Evolutionary conservation across 768 basidiomycete genomes (phyloP).

Genomic region (Megacollybia marginata): DNA sequence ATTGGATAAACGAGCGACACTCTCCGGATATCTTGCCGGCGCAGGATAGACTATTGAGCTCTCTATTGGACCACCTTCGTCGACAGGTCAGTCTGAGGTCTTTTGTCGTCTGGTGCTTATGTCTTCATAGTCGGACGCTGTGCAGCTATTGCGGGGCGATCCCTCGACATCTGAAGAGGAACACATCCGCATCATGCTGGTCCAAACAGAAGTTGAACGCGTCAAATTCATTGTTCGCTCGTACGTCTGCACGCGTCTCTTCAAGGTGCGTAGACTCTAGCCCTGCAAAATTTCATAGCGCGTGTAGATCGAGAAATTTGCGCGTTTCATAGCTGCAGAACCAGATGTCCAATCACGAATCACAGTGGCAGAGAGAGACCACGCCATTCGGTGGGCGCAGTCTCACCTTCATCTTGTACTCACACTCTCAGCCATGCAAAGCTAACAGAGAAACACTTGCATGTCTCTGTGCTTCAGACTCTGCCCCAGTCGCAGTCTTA

Average conservation of each 20-base stretch:
- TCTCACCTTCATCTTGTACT: not conserved
- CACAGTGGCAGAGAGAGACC: slow-evolving; percentile 74
- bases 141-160: slow-evolving; percentile 70
- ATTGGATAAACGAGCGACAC: slow-evolving; percentile 84
- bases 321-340: slow-evolving; percentile 67
- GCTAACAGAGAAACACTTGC: slow-evolving; percentile 72
- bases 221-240: slow-evolving; percentile 89
- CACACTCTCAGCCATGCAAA: slow-evolving; percentile 53
- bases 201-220: slow-evolving; percentile 90
- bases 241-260: slow-evolving; percentile 78
- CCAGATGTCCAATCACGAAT: slow-evolving; percentile 70
- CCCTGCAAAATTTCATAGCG: slow-evolving; percentile 14
- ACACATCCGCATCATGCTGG: slow-evolving; percentile 87
- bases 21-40: slow-evolving; percentile 74
- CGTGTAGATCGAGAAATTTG: slow-evolving; percentile 78
- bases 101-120: slow-evolving; percentile 5
- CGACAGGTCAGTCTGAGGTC: slow-evolving; percentile 56
- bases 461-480: slow-evolving; percentile 72
- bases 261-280: slow-evolving; percentile 52
- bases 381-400: slow-evolving; percentile 59
- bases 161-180: slow-evolving; percentile 87
- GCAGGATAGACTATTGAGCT: slow-evolving; percentile 59
- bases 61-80: slow-evolving; percentile 68
- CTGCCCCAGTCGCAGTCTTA: slow-evolving; percentile 72
- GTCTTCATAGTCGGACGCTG: slow-evolving; percentile 60